These are phyloP conservation scores for Pneumocystis sp. DNA, from an alignment of 1,139 yeast genomes.

Conservation along the genomic window DNA sequence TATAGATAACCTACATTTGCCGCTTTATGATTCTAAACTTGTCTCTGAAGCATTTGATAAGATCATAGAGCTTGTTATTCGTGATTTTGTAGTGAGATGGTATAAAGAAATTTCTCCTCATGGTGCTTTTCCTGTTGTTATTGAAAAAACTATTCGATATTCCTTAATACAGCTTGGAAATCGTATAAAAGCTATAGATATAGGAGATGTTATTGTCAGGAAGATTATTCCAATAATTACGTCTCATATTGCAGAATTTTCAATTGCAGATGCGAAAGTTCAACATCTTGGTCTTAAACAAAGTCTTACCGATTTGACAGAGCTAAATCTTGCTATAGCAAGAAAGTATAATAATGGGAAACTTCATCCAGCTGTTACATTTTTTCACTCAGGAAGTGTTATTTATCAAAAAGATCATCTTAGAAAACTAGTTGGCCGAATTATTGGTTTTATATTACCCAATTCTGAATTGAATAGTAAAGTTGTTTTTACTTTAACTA, in stretches of 20 bases:
- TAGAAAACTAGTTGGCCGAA: conserved; percentile 28
- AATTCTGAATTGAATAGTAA: conserved; percentile 36
- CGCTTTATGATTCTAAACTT: conserved; percentile 1
- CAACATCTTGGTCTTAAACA: conserved; percentile 18
- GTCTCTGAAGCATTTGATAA: conserved; percentile 27
- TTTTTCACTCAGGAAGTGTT: conserved; percentile 31
- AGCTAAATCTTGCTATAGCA: conserved; percentile 44
- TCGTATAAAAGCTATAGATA: conserved; percentile 35
- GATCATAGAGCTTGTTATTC: conserved; percentile 37
- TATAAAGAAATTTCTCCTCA: conserved; percentile 33
- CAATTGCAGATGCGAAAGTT: conserved; percentile 34
- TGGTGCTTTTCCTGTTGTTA: conserved; percentile 40
- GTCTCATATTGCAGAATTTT: conserved; percentile 44
- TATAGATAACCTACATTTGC: not conserved
- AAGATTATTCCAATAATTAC: conserved; percentile 51
- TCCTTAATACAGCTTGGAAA: conserved; percentile 31
- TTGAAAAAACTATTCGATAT: conserved; percentile 35
- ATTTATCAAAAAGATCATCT: conserved; percentile 41
- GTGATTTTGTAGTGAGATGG: conserved; percentile 59
- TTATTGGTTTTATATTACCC: conserved; percentile 41
- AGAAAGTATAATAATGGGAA: conserved; percentile 40
- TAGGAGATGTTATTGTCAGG: conserved; percentile 43
- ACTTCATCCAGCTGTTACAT: conserved; percentile 47
- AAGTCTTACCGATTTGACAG: conserved; percentile 29
- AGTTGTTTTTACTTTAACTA: conserved; percentile 36